Base-by-base conservation (phyloP, 2,329 filamentous ascomycete genomes). In the Microsporum ferrugineum region DNA sequence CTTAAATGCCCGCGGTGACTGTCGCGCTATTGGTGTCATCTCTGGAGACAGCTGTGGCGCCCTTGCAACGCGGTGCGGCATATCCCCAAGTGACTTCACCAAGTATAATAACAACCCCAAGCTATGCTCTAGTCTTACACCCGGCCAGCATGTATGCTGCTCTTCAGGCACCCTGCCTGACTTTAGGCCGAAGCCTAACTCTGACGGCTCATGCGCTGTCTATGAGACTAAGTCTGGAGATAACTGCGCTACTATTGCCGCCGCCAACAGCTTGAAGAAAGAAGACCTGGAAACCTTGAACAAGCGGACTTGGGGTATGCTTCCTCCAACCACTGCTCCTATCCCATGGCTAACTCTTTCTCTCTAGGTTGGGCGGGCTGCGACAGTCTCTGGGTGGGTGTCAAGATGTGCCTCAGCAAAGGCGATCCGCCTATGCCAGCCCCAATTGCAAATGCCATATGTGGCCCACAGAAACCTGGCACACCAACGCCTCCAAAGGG, bases 381-480 rank as follows among this genome's bases (percentile, higher is more conserved):
- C 63, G 57, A 65, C 0, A 55, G 66, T 7, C 61, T 80, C 2
- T 61, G 64, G n/a, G 57, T 66, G n/a, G 70, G 70, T 23, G 17
- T 0, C 39, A 61, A 1, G 67, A 75, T 79, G 2, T 80, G 78
- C 61, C 64, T 79, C 0, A 76, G 75, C 61, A 63, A 66, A 0
- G 78, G 78, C 2, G 63, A 61, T 1, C 69, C 76, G 3, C 76
- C 77, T 0, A 72, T 79, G 68, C 78, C 78, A 1, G 68, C 72
- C 4, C 76, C 76, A 0, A 71, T 79, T 67, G 78, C 77, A 1
- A 71, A 74, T 57, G 75, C 75, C 12, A 63, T 73, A 0, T 80
- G 80, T 65, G 80, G 80, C 0, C 80, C 80, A 0, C 71, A 75
- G 51, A 70, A 75, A 0, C 71, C 72, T 2, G 76, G 76, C 0